Evolutionary conservation across 164 flowering plant species (phyloP).

Genomic region (Pachysandra terminalis): DNA sequence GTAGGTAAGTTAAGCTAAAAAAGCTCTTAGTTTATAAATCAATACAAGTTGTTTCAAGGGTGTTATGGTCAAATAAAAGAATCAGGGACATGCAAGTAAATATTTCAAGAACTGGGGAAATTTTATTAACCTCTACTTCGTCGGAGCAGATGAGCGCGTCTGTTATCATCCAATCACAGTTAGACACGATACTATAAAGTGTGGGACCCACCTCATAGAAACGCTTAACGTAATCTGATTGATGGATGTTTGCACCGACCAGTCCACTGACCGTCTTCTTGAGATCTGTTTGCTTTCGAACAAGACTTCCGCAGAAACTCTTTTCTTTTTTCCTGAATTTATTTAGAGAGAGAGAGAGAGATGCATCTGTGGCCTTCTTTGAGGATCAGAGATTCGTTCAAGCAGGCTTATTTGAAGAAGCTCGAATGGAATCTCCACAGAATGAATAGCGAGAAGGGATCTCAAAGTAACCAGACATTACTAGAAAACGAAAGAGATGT

Average conservation of each 20-base stretch:
- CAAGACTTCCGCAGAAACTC: neutral
- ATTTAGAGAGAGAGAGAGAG: conserved; percentile 4
- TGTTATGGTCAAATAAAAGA: no score
- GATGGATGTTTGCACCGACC: neutral
- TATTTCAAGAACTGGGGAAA: no score
- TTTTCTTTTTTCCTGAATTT: neutral
- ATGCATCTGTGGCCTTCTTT: conserved; percentile 81
- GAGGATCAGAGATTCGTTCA: conserved; percentile 61
- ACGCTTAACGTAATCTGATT: no score
- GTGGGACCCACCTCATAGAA: no score
- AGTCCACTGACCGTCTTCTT: neutral
- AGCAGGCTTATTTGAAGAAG: conserved; percentile 41
- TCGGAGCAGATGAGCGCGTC: no score
- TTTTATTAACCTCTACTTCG: no score
- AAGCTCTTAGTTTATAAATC: no score
- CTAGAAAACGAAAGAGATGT: conserved; percentile 19
- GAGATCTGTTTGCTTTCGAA: neutral
- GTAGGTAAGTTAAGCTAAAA: no score
- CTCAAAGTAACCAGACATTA: conserved; percentile 24
- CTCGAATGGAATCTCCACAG: conserved; percentile 48
- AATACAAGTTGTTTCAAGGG: no score
- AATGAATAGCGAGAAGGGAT: conserved; percentile 44
- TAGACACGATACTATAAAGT: no score
- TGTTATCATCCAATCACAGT: no score
- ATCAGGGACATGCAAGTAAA: no score